phyloP scores from a whole-genome alignment of 2,329 filamentous ascomycete genomes.

The Penicillium rolfsii region DNA sequence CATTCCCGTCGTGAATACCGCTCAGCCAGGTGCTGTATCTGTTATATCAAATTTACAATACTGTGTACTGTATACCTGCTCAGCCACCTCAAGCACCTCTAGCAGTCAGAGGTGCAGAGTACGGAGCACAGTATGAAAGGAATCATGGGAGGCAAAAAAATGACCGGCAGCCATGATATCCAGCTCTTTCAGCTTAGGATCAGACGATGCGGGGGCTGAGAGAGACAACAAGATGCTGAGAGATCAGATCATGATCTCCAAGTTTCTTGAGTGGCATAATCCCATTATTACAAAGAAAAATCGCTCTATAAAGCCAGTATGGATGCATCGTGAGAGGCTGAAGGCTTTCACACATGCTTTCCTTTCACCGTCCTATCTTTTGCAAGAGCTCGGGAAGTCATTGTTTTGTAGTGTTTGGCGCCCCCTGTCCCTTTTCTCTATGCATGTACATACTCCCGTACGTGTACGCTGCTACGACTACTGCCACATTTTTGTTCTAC shows the following conservation, averaged over 20 bases:
- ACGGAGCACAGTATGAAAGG: not conserved
- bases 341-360: not conserved
- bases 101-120: too few species aligned
- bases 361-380: too few species aligned
- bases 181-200: slow-evolving; percentile 11
- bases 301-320: slow-evolving; percentile 2
- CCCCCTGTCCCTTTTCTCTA: not conserved
- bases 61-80: not conserved
- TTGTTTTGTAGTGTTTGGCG: not conserved
- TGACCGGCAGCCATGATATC: slow-evolving; percentile 6
- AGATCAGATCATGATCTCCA: slow-evolving; percentile 9
- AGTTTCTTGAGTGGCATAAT: not conserved
- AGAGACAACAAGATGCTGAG: slow-evolving; percentile 4
- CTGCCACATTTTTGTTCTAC: not conserved
- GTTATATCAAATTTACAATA: not conserved
- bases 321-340: not conserved
- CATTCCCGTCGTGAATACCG: not conserved
- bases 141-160: slow-evolving; percentile 4
- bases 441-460: not conserved
- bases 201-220: not conserved
- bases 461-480: not conserved
- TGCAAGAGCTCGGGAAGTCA: not conserved
- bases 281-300: not conserved
- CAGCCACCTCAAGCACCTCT: not conserved
- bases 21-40: not conserved